Evolutionary conservation across 495 filamentous ascomycete species (phyloP), one percentile per base, ranked within the genome.

Genomic region (Daldinia grandis): DNA sequence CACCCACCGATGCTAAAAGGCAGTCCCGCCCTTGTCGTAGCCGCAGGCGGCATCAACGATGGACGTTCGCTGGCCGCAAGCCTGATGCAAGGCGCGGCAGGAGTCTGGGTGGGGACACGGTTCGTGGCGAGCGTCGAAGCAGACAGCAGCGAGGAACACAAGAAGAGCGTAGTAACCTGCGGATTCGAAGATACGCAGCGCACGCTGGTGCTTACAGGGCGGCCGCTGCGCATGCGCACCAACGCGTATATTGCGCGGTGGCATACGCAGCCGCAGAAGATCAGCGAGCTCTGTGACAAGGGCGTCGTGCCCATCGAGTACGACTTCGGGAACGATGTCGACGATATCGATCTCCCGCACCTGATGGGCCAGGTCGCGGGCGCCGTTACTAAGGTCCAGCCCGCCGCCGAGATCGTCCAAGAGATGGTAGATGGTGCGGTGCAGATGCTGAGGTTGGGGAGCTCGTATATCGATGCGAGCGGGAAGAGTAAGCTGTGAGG

Each of bases 321-420:
- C 76, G 93, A 97, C 80, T 78, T 97, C 77, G 91, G 95, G 49
- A 81, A 87, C 44, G 91, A 90, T 5, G 85, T 82, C 19, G 87
- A 87, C 59, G 92, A 95, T 65, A 81, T 95, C 38, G 93, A 97
- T 74, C 82, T 90, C 62, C 93, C 93, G 30, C 94, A 93, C 78
- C 70, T 97, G 69, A 97, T 97, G 93, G 93, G 93, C n/a, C 92
- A 96, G 82, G 93, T 97, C 15, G 91, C 93, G 0, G 95, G 90
- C 2, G 82, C 87, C 9, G 88, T 98, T 27, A 77, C 80, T 40
- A 86, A 90, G 54, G 85, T 98, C 42, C 86, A 92, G 81, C 93
- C 95, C 1, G 95, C 95, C 0, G 87, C 82, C 49, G 83, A 87
- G 72, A 96, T 98, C 80, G 88, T 98, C 19, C 86, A 87, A 61